Evolutionary conservation across 2,329 filamentous ascomycete genomes (phyloP).

Genomic region (Daldinia sp.): DNA sequence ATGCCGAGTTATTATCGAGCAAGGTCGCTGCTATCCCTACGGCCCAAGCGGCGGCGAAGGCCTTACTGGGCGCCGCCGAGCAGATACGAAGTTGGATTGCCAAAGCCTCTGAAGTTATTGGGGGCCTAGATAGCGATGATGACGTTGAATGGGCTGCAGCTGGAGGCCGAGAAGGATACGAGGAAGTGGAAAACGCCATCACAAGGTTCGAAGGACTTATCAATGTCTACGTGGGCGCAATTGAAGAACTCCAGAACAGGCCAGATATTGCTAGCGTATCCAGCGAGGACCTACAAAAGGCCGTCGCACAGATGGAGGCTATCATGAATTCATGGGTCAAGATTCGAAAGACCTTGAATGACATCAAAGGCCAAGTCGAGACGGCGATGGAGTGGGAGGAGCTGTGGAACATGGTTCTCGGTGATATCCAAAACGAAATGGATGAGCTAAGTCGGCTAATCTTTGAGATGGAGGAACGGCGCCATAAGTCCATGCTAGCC

Average conservation of each 20-base stretch:
- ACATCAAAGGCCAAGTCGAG: slow-evolving; percentile 90
- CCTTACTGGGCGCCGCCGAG: slow-evolving; percentile 86
- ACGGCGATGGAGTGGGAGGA: slow-evolving; percentile 99
- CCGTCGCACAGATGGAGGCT: slow-evolving; percentile 89
- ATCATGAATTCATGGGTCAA: slow-evolving; percentile 87
- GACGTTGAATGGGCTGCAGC: slow-evolving; percentile 97
- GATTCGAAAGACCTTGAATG: slow-evolving; percentile 81
- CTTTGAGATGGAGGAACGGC: slow-evolving; percentile 97
- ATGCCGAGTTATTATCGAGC: slow-evolving; percentile 84
- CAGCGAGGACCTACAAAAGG: slow-evolving; percentile 75
- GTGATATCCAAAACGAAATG: slow-evolving; percentile 90
- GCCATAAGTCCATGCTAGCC: slow-evolving; percentile 81
- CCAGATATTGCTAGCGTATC: slow-evolving; percentile 80
- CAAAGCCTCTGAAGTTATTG: slow-evolving; percentile 90
- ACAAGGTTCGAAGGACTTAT: slow-evolving; percentile 88
- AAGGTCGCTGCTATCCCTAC: slow-evolving; percentile 88
- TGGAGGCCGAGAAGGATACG: slow-evolving; percentile 84
- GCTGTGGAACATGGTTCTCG: slow-evolving; percentile 92
- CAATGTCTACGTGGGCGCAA: slow-evolving; percentile 92
- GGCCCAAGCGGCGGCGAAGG: slow-evolving; percentile 83
- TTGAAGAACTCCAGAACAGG: slow-evolving; percentile 87
- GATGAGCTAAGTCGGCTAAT: slow-evolving; percentile 83
- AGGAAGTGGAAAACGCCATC: slow-evolving; percentile 80
- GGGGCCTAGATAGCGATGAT: slow-evolving; percentile 91
- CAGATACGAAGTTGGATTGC: slow-evolving; percentile 95